Evolutionary conservation across 2,329 filamentous ascomycete genomes (phyloP).

Genomic region (Aspergillus ochraceus): DNA sequence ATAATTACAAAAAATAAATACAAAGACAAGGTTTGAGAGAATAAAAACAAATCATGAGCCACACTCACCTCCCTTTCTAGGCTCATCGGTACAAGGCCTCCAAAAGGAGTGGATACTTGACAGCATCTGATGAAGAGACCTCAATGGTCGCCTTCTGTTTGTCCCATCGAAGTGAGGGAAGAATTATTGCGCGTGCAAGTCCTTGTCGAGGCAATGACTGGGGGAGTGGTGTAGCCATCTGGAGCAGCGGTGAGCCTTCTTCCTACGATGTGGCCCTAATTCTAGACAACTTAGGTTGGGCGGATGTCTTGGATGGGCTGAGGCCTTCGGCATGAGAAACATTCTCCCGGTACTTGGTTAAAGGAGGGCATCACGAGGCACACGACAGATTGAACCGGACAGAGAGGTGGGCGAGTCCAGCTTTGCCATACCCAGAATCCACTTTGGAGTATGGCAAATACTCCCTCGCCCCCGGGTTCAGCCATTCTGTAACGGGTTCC

Average conservation of each 20-base stretch:
- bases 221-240: conserved; percentile 2
- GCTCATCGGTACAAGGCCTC: conserved; percentile 17
- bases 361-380: conserved; percentile 22
- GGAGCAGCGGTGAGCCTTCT: conserved; percentile 23
- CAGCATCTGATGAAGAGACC: conserved; percentile 18
- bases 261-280: conserved; percentile 11
- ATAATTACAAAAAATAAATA: conserved; percentile 15
- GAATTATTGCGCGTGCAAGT: conserved; percentile 9
- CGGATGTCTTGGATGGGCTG: conserved; percentile 24
- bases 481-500: conserved; percentile 12
- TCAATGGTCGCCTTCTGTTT: conserved; percentile 21
- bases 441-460: conserved; percentile 17
- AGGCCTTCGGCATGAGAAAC: conserved; percentile 17
- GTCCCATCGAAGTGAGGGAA: conserved; percentile 10
- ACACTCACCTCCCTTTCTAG: conserved; percentile 20
- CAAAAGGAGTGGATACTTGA: conserved; percentile 21
- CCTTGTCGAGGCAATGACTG: conserved; percentile 16
- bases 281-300: conserved; percentile 18
- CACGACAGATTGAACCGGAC: conserved; percentile 16
- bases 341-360: conserved; percentile 20
- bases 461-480: conserved; percentile 9
- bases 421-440: conserved; percentile 20
- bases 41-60: not conserved
- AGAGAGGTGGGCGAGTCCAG: conserved; percentile 13
- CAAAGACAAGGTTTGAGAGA: conserved; percentile 13